Conservation (phyloP, 73 alveolate genomes). For the Paramecium sonneborni region DNA sequence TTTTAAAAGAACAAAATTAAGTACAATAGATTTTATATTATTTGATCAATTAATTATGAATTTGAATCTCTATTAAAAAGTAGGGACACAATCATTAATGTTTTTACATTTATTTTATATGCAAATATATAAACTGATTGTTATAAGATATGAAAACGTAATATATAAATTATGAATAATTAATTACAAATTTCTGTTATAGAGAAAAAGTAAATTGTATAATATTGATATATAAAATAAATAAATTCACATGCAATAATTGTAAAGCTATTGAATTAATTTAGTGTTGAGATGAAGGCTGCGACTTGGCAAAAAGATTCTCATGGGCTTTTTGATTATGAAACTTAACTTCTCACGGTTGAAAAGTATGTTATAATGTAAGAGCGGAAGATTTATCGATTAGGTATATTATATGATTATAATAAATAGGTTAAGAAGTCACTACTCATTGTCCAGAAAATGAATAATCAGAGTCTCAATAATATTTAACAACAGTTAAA, state of each 20-base stretch:
- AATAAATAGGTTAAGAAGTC: not conserved
- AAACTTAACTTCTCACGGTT: conserved; percentile 39
- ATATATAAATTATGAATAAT: no score
- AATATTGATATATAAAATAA: not conserved
- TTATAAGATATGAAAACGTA: no score
- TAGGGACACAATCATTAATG: no score
- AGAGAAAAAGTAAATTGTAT: no score
- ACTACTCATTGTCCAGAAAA: not conserved
- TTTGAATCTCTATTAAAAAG: no score
- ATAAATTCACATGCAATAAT: not conserved
- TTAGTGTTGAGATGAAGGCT: conserved; percentile 62
- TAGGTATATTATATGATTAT: conserved; percentile 25
- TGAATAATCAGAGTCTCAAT: not conserved
- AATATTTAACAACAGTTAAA: conserved; percentile 32
- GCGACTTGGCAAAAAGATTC: conserved; percentile 66
- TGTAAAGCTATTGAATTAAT: not conserved
- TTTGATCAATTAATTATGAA: no score
- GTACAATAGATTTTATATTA: no score
- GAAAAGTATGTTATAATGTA: conserved; percentile 16
- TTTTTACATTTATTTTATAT: no score
- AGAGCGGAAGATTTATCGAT: conserved; percentile 12
- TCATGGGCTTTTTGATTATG: conserved; percentile 66
- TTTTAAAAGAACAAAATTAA: no score
- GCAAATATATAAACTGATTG: no score
- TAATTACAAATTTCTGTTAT: no score